Evolutionary conservation across 257 asterid genomes (phyloP).

Genomic region (Penstemon barbatus): DNA sequence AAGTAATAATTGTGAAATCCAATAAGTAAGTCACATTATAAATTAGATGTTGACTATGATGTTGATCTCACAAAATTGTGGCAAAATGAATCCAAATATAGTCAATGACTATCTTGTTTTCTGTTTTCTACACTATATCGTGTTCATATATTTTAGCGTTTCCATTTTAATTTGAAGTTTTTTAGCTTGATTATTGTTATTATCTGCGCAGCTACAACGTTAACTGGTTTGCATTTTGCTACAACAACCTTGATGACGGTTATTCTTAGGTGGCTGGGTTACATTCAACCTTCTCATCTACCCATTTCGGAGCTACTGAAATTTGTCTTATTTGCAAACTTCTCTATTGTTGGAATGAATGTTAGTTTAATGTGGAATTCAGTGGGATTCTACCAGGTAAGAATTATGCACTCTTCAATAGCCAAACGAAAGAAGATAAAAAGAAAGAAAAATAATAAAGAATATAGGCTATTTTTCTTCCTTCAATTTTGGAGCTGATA

Average conservation of each 20-base stretch:
- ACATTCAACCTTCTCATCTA: constrained; percentile 94
- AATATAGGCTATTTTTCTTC: not conserved
- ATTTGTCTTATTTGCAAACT: constrained; percentile 87
- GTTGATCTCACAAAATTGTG: constrained; percentile 9
- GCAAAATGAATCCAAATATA: not conserved
- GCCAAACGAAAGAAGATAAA: not conserved
- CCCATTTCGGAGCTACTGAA: constrained; percentile 79
- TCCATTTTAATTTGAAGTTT: constrained; percentile 16
- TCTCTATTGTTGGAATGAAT: constrained; percentile 98
- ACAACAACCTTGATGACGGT: constrained; percentile 94
- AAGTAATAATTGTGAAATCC: not conserved
- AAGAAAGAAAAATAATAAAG: not conserved
- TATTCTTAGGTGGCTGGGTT: constrained; percentile 91
- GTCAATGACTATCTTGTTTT: constrained; percentile 6
- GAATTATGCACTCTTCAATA: constrained; percentile 14
- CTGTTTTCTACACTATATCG: constrained; percentile 18
- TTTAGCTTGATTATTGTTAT: constrained; percentile 36
- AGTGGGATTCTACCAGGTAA: constrained; percentile 98
- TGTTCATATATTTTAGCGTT: not conserved
- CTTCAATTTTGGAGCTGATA: constrained; percentile 20
- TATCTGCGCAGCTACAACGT: constrained; percentile 83
- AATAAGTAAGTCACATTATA: not conserved
- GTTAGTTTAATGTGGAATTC: constrained; percentile 99
- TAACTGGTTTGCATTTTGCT: constrained; percentile 94
- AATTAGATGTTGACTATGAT: not conserved